A percentile compares a stretch with the other conserved stretches of the same genome.
Conservation (phyloP, 192 early-diverging fungal species). For the Podila epigama region DNA sequence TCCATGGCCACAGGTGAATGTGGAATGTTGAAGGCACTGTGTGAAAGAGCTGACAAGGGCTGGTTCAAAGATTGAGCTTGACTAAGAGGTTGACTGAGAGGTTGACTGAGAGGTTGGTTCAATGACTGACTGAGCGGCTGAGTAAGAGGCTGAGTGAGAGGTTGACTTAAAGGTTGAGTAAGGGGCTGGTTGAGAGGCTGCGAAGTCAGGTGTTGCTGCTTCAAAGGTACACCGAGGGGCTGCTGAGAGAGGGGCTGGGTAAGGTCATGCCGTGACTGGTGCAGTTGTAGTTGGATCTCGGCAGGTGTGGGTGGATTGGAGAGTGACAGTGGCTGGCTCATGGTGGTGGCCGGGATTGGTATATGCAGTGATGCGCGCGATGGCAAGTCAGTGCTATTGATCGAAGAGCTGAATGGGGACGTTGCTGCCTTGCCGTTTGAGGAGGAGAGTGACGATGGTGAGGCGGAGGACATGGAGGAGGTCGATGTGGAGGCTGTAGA, state of each 20-base stretch:
- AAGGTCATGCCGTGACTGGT: conserved; percentile 18
- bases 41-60: conserved; percentile 1
- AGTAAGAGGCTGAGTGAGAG: neutral
- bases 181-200: conserved; percentile 3
- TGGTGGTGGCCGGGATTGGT: conserved; percentile 6
- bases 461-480: no score
- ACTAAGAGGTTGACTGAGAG: conserved; percentile 2
- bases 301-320: conserved; percentile 30
- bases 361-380: conserved; percentile 5
- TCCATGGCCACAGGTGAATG: conserved; percentile 20
- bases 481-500: no score
- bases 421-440: neutral
- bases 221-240: no score
- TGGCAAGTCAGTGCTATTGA: neutral
- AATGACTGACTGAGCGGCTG: neutral
- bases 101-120: conserved; percentile 3
- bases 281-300: conserved; percentile 32
- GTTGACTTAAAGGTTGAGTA: conserved; percentile 1
- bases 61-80: neutral
- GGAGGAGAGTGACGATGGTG: neutral
- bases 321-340: conserved; percentile 19
- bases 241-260: neutral
- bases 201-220: neutral
- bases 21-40: conserved; percentile 17
- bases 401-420: neutral